These are phyloP conservation scores for Juncus inflexus DNA, from an alignment of 176 grass and related monocot species.

Conservation along the genomic window DNA sequence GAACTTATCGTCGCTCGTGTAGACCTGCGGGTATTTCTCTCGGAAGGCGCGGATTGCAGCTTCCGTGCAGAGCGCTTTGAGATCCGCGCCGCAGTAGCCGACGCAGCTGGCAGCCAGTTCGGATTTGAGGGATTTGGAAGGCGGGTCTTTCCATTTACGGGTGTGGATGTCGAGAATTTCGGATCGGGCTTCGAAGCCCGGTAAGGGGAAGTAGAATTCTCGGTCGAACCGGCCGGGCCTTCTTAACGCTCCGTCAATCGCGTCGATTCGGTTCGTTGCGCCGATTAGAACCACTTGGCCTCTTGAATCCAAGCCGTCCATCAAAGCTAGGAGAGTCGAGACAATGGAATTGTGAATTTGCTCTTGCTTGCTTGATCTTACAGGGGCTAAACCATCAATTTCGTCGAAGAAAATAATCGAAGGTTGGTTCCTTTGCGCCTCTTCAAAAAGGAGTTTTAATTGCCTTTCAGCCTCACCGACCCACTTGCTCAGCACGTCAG, in stretches of 20 bases:
- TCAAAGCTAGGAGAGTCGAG: constrained; percentile 96
- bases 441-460: constrained; percentile 97
- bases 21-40: constrained; percentile 99
- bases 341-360: constrained; percentile 99
- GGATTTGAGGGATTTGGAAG: constrained; percentile 65
- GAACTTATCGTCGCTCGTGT: constrained; percentile 97
- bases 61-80: constrained; percentile 97
- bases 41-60: constrained; percentile 93
- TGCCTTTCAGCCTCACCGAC: constrained; percentile 99
- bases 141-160: constrained; percentile 96
- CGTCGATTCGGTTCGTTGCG: constrained; percentile 97
- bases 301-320: constrained; percentile 98
- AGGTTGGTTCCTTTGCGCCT: constrained; percentile 97
- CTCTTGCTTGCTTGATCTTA: constrained; percentile 99
- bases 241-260: constrained; percentile 96
- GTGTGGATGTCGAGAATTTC: constrained; percentile 97
- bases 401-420: constrained; percentile 99
- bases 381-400: constrained; percentile 98
- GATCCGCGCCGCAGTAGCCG: constrained; percentile 96
- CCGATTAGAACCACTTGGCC: constrained; percentile 99
- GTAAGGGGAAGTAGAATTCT: constrained; percentile 95
- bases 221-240: constrained; percentile 97
- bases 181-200: constrained; percentile 83
- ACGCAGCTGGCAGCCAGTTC: constrained; percentile 98
- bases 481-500: constrained; percentile 99